Evolutionary conservation across 768 basidiomycete species (phyloP), one percentile per base, ranked within the genome.

Genomic region (Tricholoma terreum): DNA sequence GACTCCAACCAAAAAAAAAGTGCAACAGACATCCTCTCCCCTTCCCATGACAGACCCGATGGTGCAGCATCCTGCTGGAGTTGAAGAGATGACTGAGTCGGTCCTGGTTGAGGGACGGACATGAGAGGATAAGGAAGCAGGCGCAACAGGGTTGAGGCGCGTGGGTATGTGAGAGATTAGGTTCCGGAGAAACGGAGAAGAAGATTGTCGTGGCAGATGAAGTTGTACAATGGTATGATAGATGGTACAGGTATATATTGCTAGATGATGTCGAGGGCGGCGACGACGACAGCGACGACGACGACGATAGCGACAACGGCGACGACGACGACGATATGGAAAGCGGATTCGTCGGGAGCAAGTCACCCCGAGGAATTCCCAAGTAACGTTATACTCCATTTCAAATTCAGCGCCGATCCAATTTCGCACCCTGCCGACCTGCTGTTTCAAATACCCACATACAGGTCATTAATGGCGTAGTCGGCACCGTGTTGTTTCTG

Each of bases 21-120:
- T 50, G 45, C 27, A 52, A 79, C 84, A 59, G 58, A 91, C 90
- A 92, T 92, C 74, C 79, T 87, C 76, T 92, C 90, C 55, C 89
- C 90, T 67, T 92, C 90, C 90, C 90, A 92, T 58, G 86, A 84
- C 19, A 84, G 67, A 36, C 65, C 30, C 15, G 64, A 64, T 15
- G 71, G 56, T 19, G 67, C 58, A 21, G 59, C 52, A 36, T 63
- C 60, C 36, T 68, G 63, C 50, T 64, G 64, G 3, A 49, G 27
- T 8, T 59, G 66, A 35, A 61, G 70, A 42, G 61, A 63, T 22
- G 59, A 61, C 57, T 64, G 71, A 9, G 58, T 36, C 49, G 63
- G 58, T 53, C 58, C 69, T 24, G 67, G 69, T 22, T 61, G 70
- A 34, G 65, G 61, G 42, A 62, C 64, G 60, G 73, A 61, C 71